Base-by-base conservation (phyloP, 2,329 filamentous ascomycete genomes). In the Diaporthe caulivora region DNA sequence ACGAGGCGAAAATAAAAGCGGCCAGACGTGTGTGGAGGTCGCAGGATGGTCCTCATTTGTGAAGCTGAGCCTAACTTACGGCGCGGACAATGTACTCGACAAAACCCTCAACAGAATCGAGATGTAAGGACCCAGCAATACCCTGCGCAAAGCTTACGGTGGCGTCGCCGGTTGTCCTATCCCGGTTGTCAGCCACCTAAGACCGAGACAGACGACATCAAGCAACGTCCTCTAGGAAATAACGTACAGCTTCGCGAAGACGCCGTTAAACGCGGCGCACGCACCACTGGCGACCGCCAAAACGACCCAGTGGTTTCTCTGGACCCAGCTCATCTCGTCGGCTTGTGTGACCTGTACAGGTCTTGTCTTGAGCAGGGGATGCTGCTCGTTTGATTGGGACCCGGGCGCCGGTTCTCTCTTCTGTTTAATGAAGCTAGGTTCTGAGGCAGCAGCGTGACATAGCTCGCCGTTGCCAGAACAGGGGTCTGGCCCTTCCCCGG, bases 211-310 rank as follows among this genome's bases (percentile, higher is more conserved):
- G 13, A 42, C 9, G 24, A 3, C 18, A 7, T 37, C 29, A n/a
- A 47, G 67, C 29, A 70, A 31, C 11, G 13, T 5, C n/a, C 17
- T 21, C 5, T 10, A 40, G 34, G n/a, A 10, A n/a, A 13, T 10
- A 37, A 53, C 55, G 31, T 84, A 94, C 92, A 97, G 85, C 83
- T 96, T 97, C 0, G 94, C 94, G 85, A 96, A 95, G 7, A 94
- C 92, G 74, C 94, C 94, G 78, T 97, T 97, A 77, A 94, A 92
- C 29, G 94, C 93, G 42, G 94, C 94, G 79, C 93, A 95, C 70
- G 89, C 91, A 75, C 94, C 94, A 79, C 92, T 94, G 64, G 92
- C 90, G 54, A 95, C 81, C 54, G 94, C 93, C 75, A 93, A 88
- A 67, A 92, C 83, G 75, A 96, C 88, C 91, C 91, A 93, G 76